Evolutionary conservation across 371 early-diverging fungal genomes (phyloP), one percentile per base, ranked within the genome.

Genomic region (Mucor plumbeus): DNA sequence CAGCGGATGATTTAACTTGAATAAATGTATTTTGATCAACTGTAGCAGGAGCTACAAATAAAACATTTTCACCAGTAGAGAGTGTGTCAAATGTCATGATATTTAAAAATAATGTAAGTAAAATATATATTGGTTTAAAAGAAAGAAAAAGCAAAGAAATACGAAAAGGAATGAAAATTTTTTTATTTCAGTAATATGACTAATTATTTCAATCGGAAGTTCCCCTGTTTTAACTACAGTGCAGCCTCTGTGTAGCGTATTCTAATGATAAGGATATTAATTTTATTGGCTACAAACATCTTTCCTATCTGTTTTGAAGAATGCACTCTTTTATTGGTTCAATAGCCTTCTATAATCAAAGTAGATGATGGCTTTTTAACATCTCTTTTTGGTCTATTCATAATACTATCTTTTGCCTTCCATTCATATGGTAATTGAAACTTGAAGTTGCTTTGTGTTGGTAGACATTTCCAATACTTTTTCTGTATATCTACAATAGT

Each of bases 401-500:
- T 75, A 55, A 86, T 69, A 60, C 80, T 83, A 50, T 84, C 81
- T 13, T 70, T 80, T 11, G 85, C 85, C 65, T 79, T 81, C 87
- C 87, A 87, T 43, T 85, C 85, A 9, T 68, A 68, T 3, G 87
- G 87, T 15, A 87, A 61, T 34, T 78, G 75, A 69, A 85, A 87
- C 17, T 83, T 72, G 59, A 77, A 87, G 44, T 72, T 67, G 15
- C 83, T 81, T 17, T 53, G 80, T 70, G 3, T 78, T 71, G 4
- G 85, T 76, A 41, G 84, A 72, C 41, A 80, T 5, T n/a, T 71
- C 87, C 87, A 87, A 43, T 83, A 80, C 59, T 77, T 70, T 54
- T 76, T 78, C 40, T 87, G 87, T 55, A 80, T 78, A 15, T 78
- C 64, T 11, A 76, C 73, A 8, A 84, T 78, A n/a, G 75, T 72